phyloP scores from a whole-genome alignment of 352 stramenopile species.

The Phytophthora crassamura region DNA sequence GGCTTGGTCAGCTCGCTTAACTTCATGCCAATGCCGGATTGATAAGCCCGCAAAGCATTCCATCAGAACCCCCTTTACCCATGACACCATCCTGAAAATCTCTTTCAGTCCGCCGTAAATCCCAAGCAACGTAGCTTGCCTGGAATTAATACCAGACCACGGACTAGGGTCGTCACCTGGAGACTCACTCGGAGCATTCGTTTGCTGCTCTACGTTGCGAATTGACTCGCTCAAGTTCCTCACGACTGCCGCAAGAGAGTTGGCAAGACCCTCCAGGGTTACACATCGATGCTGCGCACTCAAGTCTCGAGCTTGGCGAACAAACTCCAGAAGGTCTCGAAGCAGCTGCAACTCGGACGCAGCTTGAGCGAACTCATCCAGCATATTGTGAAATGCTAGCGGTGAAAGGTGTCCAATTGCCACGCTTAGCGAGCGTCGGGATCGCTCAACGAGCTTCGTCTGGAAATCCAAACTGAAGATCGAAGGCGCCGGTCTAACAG shows the following conservation, averaged over 20 bases:
- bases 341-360: constrained; percentile 64
- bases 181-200: background rate
- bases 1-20: constrained; percentile 45
- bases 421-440: constrained; percentile 28
- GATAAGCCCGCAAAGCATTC: constrained; percentile 43
- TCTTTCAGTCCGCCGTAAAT: constrained; percentile 50
- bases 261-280: constrained; percentile 58
- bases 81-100: constrained; percentile 52
- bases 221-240: constrained; percentile 34
- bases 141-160: constrained; percentile 29
- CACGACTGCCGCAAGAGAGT: constrained; percentile 47
- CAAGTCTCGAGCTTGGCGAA: constrained; percentile 16
- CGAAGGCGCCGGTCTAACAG: constrained; percentile 7
- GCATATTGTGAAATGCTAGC: constrained; percentile 36
- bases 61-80: constrained; percentile 44
- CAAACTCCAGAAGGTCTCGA: constrained; percentile 45
- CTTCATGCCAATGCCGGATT: constrained; percentile 25
- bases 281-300: constrained; percentile 35
- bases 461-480: constrained; percentile 50
- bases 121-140: constrained; percentile 54
- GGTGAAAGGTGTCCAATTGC: constrained; percentile 63
- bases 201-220: constrained; percentile 30
- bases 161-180: constrained; percentile 19
- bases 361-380: constrained; percentile 38
- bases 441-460: constrained; percentile 33